Evolutionary conservation across 2,329 filamentous ascomycete genomes (phyloP).

Genomic region (Ophiostoma ulmi): DNA sequence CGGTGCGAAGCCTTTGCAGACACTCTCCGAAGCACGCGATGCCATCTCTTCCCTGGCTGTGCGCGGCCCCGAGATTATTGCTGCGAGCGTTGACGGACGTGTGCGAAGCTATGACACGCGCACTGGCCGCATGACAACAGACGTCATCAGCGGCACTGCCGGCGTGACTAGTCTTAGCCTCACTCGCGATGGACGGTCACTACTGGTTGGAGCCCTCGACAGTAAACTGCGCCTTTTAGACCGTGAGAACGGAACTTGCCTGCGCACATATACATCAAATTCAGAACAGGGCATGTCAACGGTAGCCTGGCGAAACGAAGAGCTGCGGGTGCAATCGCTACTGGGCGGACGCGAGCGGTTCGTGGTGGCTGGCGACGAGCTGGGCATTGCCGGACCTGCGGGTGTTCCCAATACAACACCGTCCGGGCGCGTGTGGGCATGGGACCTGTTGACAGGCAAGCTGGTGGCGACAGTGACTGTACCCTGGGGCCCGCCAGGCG

Average conservation of each 20-base stretch:
- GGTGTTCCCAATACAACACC: slow-evolving; percentile 31
- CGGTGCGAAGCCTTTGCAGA: slow-evolving; percentile 61
- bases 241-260: slow-evolving; percentile 63
- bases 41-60: slow-evolving; percentile 52
- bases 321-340: slow-evolving; percentile 68
- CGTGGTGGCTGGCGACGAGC: slow-evolving; percentile 76
- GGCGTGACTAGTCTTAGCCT: slow-evolving; percentile 70
- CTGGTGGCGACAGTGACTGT: slow-evolving; percentile 57
- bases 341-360: slow-evolving; percentile 72
- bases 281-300: slow-evolving; percentile 34
- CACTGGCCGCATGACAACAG: slow-evolving; percentile 63
- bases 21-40: slow-evolving; percentile 67
- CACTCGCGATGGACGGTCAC: slow-evolving; percentile 65
- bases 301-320: slow-evolving; percentile 54
- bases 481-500: slow-evolving; percentile 47
- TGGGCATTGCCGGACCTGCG: slow-evolving; percentile 34
- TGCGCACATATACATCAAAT: slow-evolving; percentile 59
- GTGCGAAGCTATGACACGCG: slow-evolving; percentile 78
- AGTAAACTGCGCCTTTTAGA: slow-evolving; percentile 76
- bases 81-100: slow-evolving; percentile 78
- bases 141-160: slow-evolving; percentile 56
- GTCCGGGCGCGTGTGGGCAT: slow-evolving; percentile 66
- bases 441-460: slow-evolving; percentile 76
- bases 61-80: slow-evolving; percentile 55
- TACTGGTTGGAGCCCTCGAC: slow-evolving; percentile 72